Evolutionary conservation across 768 basidiomycete species (phyloP), one percentile per base, ranked within the genome.

Genomic region (Auriscalpium vulgare): DNA sequence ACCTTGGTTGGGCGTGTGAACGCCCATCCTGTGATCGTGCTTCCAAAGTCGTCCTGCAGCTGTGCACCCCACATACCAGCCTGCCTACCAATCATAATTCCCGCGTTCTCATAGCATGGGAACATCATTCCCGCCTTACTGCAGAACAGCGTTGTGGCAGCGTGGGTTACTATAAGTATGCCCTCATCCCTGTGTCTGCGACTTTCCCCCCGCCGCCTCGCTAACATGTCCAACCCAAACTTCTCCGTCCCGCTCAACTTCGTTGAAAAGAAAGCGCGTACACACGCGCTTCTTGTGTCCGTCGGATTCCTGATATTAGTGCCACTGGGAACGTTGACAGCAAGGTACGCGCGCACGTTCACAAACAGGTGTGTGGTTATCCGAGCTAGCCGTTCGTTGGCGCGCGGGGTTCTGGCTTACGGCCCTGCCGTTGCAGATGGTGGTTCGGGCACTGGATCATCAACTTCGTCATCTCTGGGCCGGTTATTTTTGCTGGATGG

Each of bases 401-500:
- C 40, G 40, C 38, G 19, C 13, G 4, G 50, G 16, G 11, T 19
- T 29, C 19, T 35, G 38, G 34, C n/a, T 23, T 7, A 19, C 21
- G 17, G 17, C 13, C n/a, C 37, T n/a, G 29, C 10, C 9, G 5
- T 16, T 10, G n/a, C 16, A 60, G 58, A 13, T 69, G 68, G 68
- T 67, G 66, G 49, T 60, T 51, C 19, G 58, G 44, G 8, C 68
- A 69, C 45, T 66, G 59, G 59, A 50, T 63, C 14, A 50, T 63
- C 47, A 68, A 68, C 50, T 57, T 58, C 23, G 29, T 63, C 23
- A 14, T 68, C 21, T 45, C 65, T 19, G 61, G 58, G 10, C 63
- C 66, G 3, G 19, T 70, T n/a, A 61, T 67, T 47, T 43, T 69
- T n/a, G 62, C 63, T 9, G 64, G 63, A 6, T 60, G 58, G 47